phyloP scores from a whole-genome alignment of 208 protist genomes.

The Trypanosoma scelopori region DNA sequence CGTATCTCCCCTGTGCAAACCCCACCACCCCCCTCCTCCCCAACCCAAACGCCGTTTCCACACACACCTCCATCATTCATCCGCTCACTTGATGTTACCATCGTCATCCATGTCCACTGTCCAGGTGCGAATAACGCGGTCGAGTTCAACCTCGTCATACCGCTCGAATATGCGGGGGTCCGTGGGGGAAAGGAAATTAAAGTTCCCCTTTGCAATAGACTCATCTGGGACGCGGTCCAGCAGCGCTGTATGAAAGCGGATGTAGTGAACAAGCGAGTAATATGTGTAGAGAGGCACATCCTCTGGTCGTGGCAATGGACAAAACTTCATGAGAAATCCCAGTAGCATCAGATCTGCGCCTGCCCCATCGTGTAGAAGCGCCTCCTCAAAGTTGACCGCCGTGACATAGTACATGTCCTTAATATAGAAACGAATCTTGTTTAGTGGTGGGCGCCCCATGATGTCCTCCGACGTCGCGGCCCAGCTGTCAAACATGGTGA shows the following conservation, averaged over 20 bases:
- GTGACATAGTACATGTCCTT: slow-evolving; percentile 92
- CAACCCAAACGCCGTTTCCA: too few species aligned
- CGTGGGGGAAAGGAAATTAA: slow-evolving; percentile 84
- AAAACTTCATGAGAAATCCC: slow-evolving; percentile 90
- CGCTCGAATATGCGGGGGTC: slow-evolving; percentile 77
- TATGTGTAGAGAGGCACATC: slow-evolving; percentile 90
- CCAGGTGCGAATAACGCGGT: slow-evolving; percentile 70
- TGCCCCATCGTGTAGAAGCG: slow-evolving; percentile 74
- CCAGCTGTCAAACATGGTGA: slow-evolving; percentile 90
- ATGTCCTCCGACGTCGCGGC: slow-evolving; percentile 79
- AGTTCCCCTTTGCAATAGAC: slow-evolving; percentile 83
- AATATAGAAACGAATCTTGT: slow-evolving; percentile 88
- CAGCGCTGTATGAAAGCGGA: slow-evolving; percentile 89
- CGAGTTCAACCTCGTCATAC: slow-evolving; percentile 73
- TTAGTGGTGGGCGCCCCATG: slow-evolving; percentile 84
- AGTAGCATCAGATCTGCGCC: slow-evolving; percentile 87
- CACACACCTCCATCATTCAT: not conserved
- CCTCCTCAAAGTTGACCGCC: slow-evolving; percentile 89
- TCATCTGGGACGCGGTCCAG: slow-evolving; percentile 89
- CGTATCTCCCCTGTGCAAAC: too few species aligned
- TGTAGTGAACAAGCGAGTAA: slow-evolving; percentile 91
- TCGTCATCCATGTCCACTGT: slow-evolving; percentile 31
- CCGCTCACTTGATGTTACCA: slow-evolving; percentile 24
- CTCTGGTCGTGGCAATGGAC: slow-evolving; percentile 81
- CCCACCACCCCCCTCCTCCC: too few species aligned